Base-by-base conservation (phyloP, 352 stramenopile genomes). In the Globisporangium carolinianum region DNA sequence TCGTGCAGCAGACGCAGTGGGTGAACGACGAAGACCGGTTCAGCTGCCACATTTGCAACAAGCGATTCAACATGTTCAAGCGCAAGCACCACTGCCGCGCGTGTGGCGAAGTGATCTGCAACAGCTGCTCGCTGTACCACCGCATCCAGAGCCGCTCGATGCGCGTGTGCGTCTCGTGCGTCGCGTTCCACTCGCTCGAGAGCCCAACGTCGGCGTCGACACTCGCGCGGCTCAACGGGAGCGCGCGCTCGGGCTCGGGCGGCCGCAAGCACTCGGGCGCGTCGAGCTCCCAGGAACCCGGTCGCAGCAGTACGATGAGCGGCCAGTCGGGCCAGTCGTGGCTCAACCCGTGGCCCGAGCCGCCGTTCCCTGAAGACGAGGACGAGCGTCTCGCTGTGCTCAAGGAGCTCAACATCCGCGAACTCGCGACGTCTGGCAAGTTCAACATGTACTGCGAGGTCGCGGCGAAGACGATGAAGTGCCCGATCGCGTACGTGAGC, bases 381-480 rank as follows among this genome's bases (percentile, higher is more conserved):
- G 76, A 87, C 42, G 83, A 90, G 51, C 85, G 85, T 8, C 68
- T 95, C 17, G 67, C 55, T 1, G 82, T 85, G 7, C 50, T 95
- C n/a, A 81, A 75, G 4, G 77, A 89, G 10, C 73, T 95, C 65
- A 89, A 92, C 61, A 89, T 92, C 52, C 79, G 71, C 14, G 78
- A 90, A 32, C 70, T 90, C 10, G 77, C 80, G 4, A 69, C 69
- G 5, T 89, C 79, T 3, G 79, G 83, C 59, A 89, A 88, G 66
- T 94, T 93, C 64, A 91, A 92, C 66, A 91, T 89, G 79, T 91
- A 92, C 50, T 94, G 84, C 60, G 84, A 92, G 55, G 79, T 94
- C 46, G 80, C 80, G 4, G 77, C 80, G 60, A 92, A 94, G 78
- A 91, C 83, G 12, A 91, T 94, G 82, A 91, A 92, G 62, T 92